Evolutionary conservation across 2,329 filamentous ascomycete species (phyloP).

Genomic region (Myriosclerotinia curreyana): DNA sequence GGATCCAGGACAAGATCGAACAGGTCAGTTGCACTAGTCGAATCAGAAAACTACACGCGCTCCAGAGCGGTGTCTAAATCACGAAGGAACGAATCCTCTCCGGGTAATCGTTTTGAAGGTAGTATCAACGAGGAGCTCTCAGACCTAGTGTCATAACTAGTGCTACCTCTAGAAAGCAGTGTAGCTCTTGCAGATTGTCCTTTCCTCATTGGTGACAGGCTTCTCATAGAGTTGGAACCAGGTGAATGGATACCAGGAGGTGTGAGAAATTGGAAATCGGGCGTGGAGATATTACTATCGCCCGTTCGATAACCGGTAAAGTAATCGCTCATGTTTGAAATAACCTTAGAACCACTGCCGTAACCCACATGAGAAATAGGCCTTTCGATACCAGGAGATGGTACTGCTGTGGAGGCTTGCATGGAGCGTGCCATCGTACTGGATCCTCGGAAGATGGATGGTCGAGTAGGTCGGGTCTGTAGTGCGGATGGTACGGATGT

Average conservation of each 20-base stretch:
- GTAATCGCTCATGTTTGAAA: slow-evolving; percentile 8
- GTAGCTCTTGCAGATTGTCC: not conserved
- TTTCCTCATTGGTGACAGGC: slow-evolving; percentile 11
- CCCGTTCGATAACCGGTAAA: slow-evolving; percentile 10
- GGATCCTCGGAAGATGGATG: slow-evolving; percentile 18
- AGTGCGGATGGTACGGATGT: slow-evolving; percentile 19
- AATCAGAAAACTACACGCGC: slow-evolving; percentile 1
- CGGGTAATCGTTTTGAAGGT: slow-evolving; percentile 7
- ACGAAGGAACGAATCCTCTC: slow-evolving; percentile 16
- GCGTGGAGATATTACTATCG: slow-evolving; percentile 18
- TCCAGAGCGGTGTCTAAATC: slow-evolving; percentile 17
- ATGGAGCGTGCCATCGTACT: slow-evolving; percentile 15
- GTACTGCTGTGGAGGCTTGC: slow-evolving; percentile 14
- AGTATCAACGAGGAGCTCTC: slow-evolving; percentile 17
- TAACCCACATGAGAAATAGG: not conserved
- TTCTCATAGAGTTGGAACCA: not conserved
- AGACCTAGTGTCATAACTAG: slow-evolving; percentile 13
- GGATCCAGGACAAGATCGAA: no score
- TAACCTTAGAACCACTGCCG: slow-evolving; percentile 3
- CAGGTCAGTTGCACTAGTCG: not conserved
- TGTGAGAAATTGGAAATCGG: slow-evolving; percentile 17
- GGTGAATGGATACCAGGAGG: slow-evolving; percentile 13
- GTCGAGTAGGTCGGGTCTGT: slow-evolving; percentile 12
- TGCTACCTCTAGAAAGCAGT: slow-evolving; percentile 14
- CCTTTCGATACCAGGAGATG: slow-evolving; percentile 6